These are phyloP conservation scores for Mentha longifolia DNA, from an alignment of 257 asterid genomes.

Conservation along the genomic window DNA sequence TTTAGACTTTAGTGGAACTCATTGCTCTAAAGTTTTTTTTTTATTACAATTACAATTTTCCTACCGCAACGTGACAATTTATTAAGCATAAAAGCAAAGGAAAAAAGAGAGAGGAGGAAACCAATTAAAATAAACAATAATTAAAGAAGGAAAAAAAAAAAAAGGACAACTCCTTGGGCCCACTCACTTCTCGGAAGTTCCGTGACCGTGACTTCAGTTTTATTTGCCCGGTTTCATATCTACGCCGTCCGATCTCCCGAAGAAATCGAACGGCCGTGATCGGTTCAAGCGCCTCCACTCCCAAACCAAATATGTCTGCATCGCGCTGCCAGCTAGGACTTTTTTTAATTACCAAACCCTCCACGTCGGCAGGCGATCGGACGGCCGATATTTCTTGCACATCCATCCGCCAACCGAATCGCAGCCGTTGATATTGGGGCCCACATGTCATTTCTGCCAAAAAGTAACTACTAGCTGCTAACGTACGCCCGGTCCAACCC, in stretches of 20 bases:
- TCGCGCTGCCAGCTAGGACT: slow-evolving; percentile 62
- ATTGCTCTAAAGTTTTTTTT: neutral
- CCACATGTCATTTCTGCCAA: slow-evolving; percentile 40
- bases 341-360: slow-evolving; percentile 36
- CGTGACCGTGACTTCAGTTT: slow-evolving; percentile 63
- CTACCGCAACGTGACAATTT: slow-evolving; percentile 58
- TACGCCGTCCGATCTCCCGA: slow-evolving; percentile 42
- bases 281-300: slow-evolving; percentile 16
- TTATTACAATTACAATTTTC: neutral
- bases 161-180: slow-evolving; percentile 39
- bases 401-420: slow-evolving; percentile 38
- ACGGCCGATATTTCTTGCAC: slow-evolving; percentile 33
- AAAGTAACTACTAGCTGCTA: slow-evolving; percentile 38
- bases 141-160: neutral
- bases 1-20: slow-evolving; percentile 39
- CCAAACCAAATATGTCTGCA: slow-evolving; percentile 37
- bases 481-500: slow-evolving; percentile 31
- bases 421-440: slow-evolving; percentile 43
- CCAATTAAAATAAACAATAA: neutral
- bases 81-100: slow-evolving; percentile 38
- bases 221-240: slow-evolving; percentile 12
- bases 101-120: neutral
- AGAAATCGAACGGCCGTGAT: slow-evolving; percentile 33
- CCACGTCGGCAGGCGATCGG: slow-evolving; percentile 56
- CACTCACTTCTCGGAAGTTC: slow-evolving; percentile 59